Percentiles rank a stretch among this genome's conserved stretches.
phyloP scores from a whole-genome alignment of 495 filamentous ascomycete species.

The Apodospora peruviana region DNA sequence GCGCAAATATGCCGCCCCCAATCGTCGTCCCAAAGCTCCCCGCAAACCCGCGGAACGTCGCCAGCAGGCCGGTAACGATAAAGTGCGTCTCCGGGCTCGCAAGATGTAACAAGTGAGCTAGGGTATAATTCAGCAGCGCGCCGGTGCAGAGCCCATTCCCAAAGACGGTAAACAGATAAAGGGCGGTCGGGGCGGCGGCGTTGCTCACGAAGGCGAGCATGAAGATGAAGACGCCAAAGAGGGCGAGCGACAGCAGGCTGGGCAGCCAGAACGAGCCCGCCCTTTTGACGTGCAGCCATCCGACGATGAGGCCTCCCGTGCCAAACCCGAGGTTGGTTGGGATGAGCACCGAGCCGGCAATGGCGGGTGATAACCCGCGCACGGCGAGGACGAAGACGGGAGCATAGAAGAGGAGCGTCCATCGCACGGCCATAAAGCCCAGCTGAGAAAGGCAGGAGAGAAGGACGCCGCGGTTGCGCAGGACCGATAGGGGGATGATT shows the following conservation, averaged over 20 bases:
- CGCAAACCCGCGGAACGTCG: conserved; percentile 70
- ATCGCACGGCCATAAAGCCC: conserved; percentile 69
- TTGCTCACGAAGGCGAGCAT: conserved; percentile 47
- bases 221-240: conserved; percentile 50
- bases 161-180: conserved; percentile 55
- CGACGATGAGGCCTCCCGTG: conserved; percentile 60
- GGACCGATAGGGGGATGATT: conserved; percentile 61
- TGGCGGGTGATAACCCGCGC: conserved; percentile 55
- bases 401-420: conserved; percentile 71
- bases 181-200: conserved; percentile 30
- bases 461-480: conserved; percentile 58
- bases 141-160: conserved; percentile 65
- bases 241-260: conserved; percentile 44
- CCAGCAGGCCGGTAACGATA: conserved; percentile 62
- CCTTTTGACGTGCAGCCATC: conserved; percentile 64
- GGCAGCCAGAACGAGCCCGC: conserved; percentile 60
- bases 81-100: conserved; percentile 57
- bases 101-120: conserved; percentile 71
- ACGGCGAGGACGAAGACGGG: conserved; percentile 71
- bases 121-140: conserved; percentile 66
- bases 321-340: conserved; percentile 75
- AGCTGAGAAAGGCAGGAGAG: conserved; percentile 64
- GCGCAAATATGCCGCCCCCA: conserved; percentile 67
- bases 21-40: conserved; percentile 71
- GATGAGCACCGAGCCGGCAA: conserved; percentile 64